Evolutionary conservation across 441 rosid species (phyloP).

Genomic region (Pelargonium myrrhifolium): DNA sequence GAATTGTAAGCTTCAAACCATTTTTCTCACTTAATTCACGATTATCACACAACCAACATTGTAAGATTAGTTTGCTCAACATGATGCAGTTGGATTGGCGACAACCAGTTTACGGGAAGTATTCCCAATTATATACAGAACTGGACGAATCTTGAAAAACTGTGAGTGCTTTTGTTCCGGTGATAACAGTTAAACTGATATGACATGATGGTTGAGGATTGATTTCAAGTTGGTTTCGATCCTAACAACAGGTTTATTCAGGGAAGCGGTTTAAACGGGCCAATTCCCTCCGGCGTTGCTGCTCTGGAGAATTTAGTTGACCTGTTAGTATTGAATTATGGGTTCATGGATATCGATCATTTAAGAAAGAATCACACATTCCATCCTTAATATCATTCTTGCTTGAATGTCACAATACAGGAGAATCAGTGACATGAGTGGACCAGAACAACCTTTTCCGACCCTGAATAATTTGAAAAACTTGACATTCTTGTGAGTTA

Average conservation of each 20-base stretch:
- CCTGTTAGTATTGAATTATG: constrained; percentile 31
- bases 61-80: not conserved
- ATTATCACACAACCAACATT: not conserved
- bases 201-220: not conserved
- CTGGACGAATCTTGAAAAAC: constrained; percentile 33
- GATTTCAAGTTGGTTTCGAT: not conserved
- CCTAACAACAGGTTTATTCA: constrained; percentile 34
- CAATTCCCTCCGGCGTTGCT: constrained; percentile 40
- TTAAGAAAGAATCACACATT: not conserved
- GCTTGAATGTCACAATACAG: constrained; percentile 22
- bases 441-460: constrained; percentile 37
- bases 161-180: constrained; percentile 32
- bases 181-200: not conserved
- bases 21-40: not conserved
- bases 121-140: constrained; percentile 48
- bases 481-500: constrained; percentile 36
- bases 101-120: constrained; percentile 38
- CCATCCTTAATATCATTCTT: not conserved
- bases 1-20: constrained; percentile 34
- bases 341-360: not conserved
- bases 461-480: constrained; percentile 23
- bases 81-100: constrained; percentile 37
- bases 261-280: constrained; percentile 62
- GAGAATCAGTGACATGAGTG: constrained; percentile 56
- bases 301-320: constrained; percentile 26